Conservation (phyloP, 331 rosid species). For the Pyracantha coccinea region DNA sequence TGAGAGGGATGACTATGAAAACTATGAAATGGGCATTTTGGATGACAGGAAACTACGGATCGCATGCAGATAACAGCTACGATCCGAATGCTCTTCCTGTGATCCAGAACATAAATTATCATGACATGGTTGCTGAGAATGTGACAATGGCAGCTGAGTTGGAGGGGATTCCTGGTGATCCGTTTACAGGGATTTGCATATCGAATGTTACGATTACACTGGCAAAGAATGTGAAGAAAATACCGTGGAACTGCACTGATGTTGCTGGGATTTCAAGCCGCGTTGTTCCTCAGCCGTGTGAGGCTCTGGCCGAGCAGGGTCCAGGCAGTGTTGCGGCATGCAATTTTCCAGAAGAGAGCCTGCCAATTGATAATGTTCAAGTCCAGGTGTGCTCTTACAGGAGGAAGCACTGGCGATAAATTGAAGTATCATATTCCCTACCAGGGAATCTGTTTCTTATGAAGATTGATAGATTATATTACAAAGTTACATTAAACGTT, state of each 20-base stretch:
- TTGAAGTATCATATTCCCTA: background rate
- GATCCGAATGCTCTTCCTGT: slow-evolving; percentile 62
- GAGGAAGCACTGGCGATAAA: slow-evolving; percentile 16
- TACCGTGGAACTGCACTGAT: slow-evolving; percentile 59
- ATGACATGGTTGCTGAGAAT: slow-evolving; percentile 57
- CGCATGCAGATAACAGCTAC: slow-evolving; percentile 56
- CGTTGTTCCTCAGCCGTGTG: slow-evolving; percentile 53
- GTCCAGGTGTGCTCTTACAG: slow-evolving; percentile 40
- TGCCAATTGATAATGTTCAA: slow-evolving; percentile 40
- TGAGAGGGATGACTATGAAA: slow-evolving; percentile 49
- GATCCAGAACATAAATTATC: slow-evolving; percentile 52
- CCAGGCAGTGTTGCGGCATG: slow-evolving; percentile 22
- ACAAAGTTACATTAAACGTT: background rate
- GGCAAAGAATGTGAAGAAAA: slow-evolving; percentile 45
- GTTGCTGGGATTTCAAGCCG: slow-evolving; percentile 52
- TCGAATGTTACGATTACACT: slow-evolving; percentile 60
- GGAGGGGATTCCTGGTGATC: slow-evolving; percentile 54
- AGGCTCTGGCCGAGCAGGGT: slow-evolving; percentile 44
- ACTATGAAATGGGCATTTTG: slow-evolving; percentile 82
- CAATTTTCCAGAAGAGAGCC: slow-evolving; percentile 43
- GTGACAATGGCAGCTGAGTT: slow-evolving; percentile 62
- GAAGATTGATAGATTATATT: background rate
- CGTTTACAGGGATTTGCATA: slow-evolving; percentile 62
- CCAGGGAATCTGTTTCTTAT: background rate
- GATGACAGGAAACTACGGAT: slow-evolving; percentile 75